phyloP scores from a whole-genome alignment of 176 grass and related monocot genomes.

The Stipa capillata region DNA sequence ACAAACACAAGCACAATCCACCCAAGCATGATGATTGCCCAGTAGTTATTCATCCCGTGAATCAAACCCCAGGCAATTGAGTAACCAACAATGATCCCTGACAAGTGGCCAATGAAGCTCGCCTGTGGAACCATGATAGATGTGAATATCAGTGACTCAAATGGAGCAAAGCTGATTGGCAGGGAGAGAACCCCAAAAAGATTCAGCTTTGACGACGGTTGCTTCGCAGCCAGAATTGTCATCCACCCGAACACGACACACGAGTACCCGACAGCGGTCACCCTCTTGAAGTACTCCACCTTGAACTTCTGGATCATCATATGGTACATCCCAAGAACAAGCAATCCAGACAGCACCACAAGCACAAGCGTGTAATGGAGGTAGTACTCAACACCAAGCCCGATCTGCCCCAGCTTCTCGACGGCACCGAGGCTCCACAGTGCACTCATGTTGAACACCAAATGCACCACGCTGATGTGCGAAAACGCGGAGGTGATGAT shows the following conservation, averaged over 20 bases:
- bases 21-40: conserved; percentile 76
- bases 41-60: conserved; percentile 98
- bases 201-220: conserved; percentile 81
- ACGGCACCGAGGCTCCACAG: conserved; percentile 88
- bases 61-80: conserved; percentile 88
- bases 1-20: conserved; percentile 80
- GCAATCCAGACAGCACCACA: conserved; percentile 63
- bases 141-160: conserved; percentile 93
- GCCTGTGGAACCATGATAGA: conserved; percentile 97
- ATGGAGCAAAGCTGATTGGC: conserved; percentile 92
- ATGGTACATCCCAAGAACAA: conserved; percentile 77
- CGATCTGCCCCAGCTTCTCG: conserved; percentile 59
- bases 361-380: conserved; percentile 86
- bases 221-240: conserved; percentile 91
- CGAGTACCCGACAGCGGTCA: conserved; percentile 89
- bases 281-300: conserved; percentile 75
- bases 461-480: conserved; percentile 84
- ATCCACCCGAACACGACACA: conserved; percentile 99
- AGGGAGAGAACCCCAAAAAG: conserved; percentile 85
- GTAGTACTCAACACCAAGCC: conserved; percentile 79
- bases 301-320: conserved; percentile 85
- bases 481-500: conserved; percentile 85
- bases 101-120: conserved; percentile 92
- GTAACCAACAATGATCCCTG: conserved; percentile 80
- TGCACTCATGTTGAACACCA: conserved; percentile 98